Percentiles rank a stretch among this genome's conserved stretches.
These are phyloP conservation scores for Globisporangium okanoganense DNA, from an alignment of 352 stramenopile genomes.

Conservation along the genomic window DNA sequence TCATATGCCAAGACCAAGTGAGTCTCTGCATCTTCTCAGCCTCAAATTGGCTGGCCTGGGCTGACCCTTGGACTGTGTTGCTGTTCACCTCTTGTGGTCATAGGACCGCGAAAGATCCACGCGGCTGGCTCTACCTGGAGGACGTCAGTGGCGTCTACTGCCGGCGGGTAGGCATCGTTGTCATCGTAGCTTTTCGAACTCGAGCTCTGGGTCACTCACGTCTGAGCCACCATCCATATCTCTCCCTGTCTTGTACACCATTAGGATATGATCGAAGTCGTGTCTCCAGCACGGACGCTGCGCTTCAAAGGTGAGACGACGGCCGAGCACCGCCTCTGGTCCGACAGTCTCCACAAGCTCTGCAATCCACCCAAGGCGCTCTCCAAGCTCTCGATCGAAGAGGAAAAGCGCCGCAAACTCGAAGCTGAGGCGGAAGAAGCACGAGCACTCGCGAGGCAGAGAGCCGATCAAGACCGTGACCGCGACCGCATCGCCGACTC, in stretches of 20 bases:
- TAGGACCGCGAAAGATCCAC: slow-evolving; percentile 69
- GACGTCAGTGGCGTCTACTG: slow-evolving; percentile 73
- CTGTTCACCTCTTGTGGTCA: background rate
- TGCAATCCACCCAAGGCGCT: slow-evolving; percentile 43
- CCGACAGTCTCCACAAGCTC: slow-evolving; percentile 71
- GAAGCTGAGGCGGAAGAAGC: slow-evolving; percentile 11
- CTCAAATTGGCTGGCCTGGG: background rate
- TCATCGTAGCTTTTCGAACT: background rate
- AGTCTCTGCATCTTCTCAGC: background rate
- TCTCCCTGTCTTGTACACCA: background rate
- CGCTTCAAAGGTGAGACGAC: slow-evolving; percentile 78
- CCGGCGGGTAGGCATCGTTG: slow-evolving; percentile 35
- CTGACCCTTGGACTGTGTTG: too few relatives aligned
- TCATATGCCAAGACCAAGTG: slow-evolving; percentile 83
- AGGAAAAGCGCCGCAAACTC: slow-evolving; percentile 10
- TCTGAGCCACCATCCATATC: background rate
- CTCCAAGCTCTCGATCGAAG: slow-evolving; percentile 9
- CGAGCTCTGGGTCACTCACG: background rate
- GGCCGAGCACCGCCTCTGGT: slow-evolving; percentile 76
- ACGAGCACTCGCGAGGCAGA: slow-evolving; percentile 8
- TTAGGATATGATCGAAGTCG: slow-evolving; percentile 82
- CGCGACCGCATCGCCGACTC: slow-evolving; percentile 29
- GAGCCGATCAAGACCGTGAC: slow-evolving; percentile 17
- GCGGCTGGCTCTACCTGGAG: slow-evolving; percentile 79
- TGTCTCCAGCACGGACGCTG: slow-evolving; percentile 65